Base-by-base conservation (phyloP, 163 green algal species). In the Chloroidium sp. region DNA sequence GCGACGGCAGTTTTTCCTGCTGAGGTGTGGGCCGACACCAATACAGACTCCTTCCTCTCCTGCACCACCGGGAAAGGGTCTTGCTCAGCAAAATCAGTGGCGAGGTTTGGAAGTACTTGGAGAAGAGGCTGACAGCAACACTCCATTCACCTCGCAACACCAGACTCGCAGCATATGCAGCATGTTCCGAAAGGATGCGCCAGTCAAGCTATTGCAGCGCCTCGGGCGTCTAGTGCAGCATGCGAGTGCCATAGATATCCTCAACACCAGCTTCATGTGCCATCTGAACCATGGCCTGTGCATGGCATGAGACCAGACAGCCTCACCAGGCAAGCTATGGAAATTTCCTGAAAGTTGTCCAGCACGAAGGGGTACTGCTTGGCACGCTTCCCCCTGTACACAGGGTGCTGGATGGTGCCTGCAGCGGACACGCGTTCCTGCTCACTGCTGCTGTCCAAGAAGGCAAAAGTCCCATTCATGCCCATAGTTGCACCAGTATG, bases 1-100 rank as follows among this genome's bases (percentile, higher is more conserved):
- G 96, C 96, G 4, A 99, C 93, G 4, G 95, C 96, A 1, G 96
- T 99, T 85, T 99, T 99, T 57, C 96, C 96, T 0, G 96, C 96
- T 0, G 93, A 98, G 0, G 96, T 99, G 89, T 99, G 96, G 0
- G 96, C 96, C 3, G 95, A 90, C 12, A 99, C 96, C 77, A 99
- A 85, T 77, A 99, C 96, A 8, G 90, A 96, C 82, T 97, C 93
- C 4, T 82, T 81, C 0, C 92, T 86, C 87, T 97, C 93, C 90
- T 94, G 86, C 64, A 69, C 75, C 4, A 64, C 57, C 59, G 36
- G 75, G 58, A 57, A 78, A 36, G 36, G 57, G 13, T 69, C 75
- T 69, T 62, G 75, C 78, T 75, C n/a, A 61, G 62, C 62, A 81
- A 4, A 1, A 57, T 13, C 6, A 61, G 36, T 36, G 36, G 36